Evolutionary conservation across 139 green algal species (phyloP).

Genomic region (Pseudopediastrum boryanum): DNA sequence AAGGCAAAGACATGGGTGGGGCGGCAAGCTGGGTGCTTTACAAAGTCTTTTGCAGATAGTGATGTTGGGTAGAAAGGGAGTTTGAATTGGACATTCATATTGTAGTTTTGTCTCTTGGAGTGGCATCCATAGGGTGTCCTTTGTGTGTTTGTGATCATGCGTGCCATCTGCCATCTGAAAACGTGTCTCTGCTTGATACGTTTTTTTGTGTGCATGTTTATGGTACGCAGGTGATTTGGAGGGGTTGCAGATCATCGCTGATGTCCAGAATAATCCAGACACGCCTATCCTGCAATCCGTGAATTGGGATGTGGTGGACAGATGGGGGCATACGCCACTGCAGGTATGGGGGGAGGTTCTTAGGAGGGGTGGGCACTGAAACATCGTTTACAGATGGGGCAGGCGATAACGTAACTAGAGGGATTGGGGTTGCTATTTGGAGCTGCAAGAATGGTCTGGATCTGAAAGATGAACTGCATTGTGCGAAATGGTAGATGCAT

Average conservation of each 20-base stretch:
- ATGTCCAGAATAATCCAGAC: constrained; percentile 7
- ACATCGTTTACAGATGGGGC: too few species aligned
- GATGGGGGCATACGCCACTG: constrained; percentile 34
- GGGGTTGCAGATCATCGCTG: constrained; percentile 18
- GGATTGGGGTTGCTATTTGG: too few species aligned
- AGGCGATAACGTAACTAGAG: too few species aligned
- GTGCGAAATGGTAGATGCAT: too few species aligned
- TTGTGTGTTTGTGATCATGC: neutral
- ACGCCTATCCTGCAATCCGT: constrained; percentile 16
- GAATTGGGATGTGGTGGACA: constrained; percentile 20
- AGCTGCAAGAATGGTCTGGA: too few species aligned
- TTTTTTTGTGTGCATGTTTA: neutral
- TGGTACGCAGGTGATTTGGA: constrained; percentile 20
- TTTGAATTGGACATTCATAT: neutral
- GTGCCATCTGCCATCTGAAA: neutral
- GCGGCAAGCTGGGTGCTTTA: too few species aligned
- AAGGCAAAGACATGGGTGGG: too few species aligned
- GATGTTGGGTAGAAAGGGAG: too few species aligned
- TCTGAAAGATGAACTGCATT: too few species aligned
- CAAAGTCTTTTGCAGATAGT: too few species aligned
- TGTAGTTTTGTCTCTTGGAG: neutral
- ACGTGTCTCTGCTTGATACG: neutral
- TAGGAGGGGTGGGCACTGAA: too few species aligned
- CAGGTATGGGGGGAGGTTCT: too few species aligned
- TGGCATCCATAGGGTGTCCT: neutral